phyloP scores from a whole-genome alignment of 2,329 filamentous ascomycete genomes.

The Trichophyton benhamiae region DNA sequence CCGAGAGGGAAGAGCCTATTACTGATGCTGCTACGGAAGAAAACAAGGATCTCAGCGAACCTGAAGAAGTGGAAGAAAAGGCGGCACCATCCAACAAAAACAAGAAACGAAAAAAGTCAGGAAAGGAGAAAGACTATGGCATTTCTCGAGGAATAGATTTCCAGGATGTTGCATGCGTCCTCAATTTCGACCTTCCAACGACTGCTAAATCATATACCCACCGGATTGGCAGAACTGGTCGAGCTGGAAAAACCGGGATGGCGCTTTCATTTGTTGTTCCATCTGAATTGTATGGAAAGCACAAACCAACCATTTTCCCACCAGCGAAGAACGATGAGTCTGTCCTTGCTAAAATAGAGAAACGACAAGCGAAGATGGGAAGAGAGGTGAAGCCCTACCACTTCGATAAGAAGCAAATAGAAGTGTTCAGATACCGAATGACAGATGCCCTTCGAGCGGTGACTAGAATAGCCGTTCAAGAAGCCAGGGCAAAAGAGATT shows the following conservation, averaged over 20 bases:
- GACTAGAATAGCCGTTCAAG: conserved; percentile 76
- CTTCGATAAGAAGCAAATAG: conserved; percentile 88
- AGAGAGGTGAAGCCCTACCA: conserved; percentile 79
- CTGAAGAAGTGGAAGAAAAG: conserved; percentile 26
- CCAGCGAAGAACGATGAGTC: conserved; percentile 74
- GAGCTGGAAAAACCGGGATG: conserved; percentile 84
- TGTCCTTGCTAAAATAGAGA: conserved; percentile 65
- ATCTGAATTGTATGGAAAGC: conserved; percentile 68
- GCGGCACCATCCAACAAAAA: conserved; percentile 26
- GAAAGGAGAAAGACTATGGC: conserved; percentile 76
- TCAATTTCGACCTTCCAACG: conserved; percentile 92
- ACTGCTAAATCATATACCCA: conserved; percentile 92
- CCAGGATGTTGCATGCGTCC: conserved; percentile 81
- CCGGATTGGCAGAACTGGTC: conserved; percentile 82
- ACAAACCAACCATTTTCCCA: conserved; percentile 69
- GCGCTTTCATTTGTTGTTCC: conserved; percentile 92
- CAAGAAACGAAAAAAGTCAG: conserved; percentile 53
- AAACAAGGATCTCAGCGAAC: conserved; percentile 18
- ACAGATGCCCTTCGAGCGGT: conserved; percentile 83
- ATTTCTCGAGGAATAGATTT: conserved; percentile 97
- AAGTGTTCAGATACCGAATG: conserved; percentile 90
- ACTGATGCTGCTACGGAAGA: conserved; percentile 16
- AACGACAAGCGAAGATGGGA: conserved; percentile 64
- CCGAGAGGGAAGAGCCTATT: conserved; percentile 15
- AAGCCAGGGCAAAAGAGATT: conserved; percentile 78